Conservation (phyloP, 164 flowering plant species). For the Stephania yunnanensis region DNA sequence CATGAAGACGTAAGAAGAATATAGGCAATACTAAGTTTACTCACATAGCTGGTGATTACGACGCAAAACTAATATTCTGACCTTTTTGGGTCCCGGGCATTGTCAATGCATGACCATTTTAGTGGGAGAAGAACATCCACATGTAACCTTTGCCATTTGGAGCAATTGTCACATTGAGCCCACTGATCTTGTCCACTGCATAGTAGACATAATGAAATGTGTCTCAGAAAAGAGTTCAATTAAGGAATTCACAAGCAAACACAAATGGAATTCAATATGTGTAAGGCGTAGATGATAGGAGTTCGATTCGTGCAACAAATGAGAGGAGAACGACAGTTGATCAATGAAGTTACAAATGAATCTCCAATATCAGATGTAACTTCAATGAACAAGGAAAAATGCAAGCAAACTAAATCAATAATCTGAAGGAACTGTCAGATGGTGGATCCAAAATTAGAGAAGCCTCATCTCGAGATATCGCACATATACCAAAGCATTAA, state of each 20-base stretch:
- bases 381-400: background rate
- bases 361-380: background rate
- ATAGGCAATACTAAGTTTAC: background rate
- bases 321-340: background rate
- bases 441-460: background rate
- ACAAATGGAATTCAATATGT: background rate
- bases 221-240: background rate
- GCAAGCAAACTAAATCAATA: background rate
- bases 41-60: background rate
- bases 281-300: background rate
- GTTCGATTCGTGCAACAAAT: background rate
- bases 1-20: slow-evolving; percentile 3
- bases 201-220: background rate
- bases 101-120: slow-evolving; percentile 82
- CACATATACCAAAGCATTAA: background rate
- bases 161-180: slow-evolving; percentile 94
- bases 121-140: slow-evolving; percentile 65
- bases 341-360: no score
- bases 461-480: background rate
- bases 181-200: slow-evolving; percentile 81
- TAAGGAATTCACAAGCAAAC: background rate
- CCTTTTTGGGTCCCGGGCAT: slow-evolving; percentile 78
- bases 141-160: slow-evolving; percentile 87
- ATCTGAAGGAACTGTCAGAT: background rate
- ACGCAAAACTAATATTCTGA: slow-evolving; percentile 15